Conservation (phyloP, 208 protist species). For the Angomonas ambiguus region DNA sequence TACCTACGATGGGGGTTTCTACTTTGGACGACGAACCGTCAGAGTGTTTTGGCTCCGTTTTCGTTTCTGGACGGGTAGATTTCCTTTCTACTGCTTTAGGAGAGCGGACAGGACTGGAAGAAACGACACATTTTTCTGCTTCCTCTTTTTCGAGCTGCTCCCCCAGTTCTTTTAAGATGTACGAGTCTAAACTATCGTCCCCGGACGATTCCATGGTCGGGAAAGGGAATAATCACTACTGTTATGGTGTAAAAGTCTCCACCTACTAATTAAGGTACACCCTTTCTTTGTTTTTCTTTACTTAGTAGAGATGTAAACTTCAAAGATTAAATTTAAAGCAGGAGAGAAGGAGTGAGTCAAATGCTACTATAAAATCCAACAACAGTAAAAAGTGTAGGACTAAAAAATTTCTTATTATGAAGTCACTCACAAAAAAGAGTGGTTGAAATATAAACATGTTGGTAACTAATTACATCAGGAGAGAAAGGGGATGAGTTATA, state of each 20-base stretch:
- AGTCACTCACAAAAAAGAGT: no score
- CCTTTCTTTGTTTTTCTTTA: neutral
- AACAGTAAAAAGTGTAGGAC: no score
- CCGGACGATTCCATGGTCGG: neutral
- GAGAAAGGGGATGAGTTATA: neutral
- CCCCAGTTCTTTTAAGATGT: neutral
- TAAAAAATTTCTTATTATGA: no score
- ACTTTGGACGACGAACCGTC: no score
- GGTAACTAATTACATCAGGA: neutral
- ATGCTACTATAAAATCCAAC: neutral
- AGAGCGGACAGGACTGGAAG: neutral
- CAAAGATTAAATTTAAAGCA: no score
- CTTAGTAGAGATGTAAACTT: neutral
- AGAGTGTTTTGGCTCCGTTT: neutral
- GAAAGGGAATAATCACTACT: no score
- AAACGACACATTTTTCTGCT: neutral
- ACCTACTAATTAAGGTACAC: no score
- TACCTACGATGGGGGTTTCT: no score
- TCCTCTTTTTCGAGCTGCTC: neutral
- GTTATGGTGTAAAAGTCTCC: no score
- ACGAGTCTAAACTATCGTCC: neutral
- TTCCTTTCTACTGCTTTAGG: neutral
- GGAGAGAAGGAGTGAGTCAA: neutral
- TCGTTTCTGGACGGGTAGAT: neutral
- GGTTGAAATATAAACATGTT: no score